Percentiles rank a stretch among this genome's conserved stretches.
phyloP scores from a whole-genome alignment of 2,329 filamentous ascomycete species.

The Fusarium protoensiforme region DNA sequence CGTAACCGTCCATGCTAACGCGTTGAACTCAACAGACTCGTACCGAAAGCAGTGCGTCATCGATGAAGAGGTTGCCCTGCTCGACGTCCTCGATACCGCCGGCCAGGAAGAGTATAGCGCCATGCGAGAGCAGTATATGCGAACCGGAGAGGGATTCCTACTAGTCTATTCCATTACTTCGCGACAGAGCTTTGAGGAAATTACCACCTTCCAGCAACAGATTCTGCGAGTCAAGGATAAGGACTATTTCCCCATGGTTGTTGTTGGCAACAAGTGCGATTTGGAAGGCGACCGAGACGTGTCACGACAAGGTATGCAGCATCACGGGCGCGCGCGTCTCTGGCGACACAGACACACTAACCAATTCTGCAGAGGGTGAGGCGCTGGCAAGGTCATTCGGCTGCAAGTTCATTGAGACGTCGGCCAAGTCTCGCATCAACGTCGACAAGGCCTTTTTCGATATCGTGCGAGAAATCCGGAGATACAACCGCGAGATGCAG shows the following conservation, averaged over 20 bases:
- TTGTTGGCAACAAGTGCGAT: constrained; percentile 99
- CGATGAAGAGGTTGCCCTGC: constrained; percentile 95
- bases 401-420: constrained; percentile 99
- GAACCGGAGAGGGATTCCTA: constrained; percentile 96
- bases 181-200: constrained; percentile 97
- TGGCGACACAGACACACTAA: constrained; percentile 26
- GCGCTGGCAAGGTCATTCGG: constrained; percentile 85
- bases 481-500: constrained; percentile 98
- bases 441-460: constrained; percentile 99
- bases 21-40: constrained; percentile 73
- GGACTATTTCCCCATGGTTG: constrained; percentile 99
- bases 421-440: constrained; percentile 97
- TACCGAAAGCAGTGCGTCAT: constrained; percentile 99
- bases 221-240: constrained; percentile 99
- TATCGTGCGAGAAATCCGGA: constrained; percentile 95
- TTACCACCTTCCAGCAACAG: constrained; percentile 98
- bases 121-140: constrained; percentile 99
- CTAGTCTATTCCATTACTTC: constrained; percentile 99
- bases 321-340: background rate
- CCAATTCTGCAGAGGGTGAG: constrained; percentile 78
- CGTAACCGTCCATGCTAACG: constrained; percentile 32
- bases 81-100: constrained; percentile 97
- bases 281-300: constrained; percentile 92
- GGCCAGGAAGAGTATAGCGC: constrained; percentile 99
- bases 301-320: constrained; percentile 83